Evolutionary conservation across 2,329 filamentous ascomycete species (phyloP).

Genomic region (Penicillium paneum): DNA sequence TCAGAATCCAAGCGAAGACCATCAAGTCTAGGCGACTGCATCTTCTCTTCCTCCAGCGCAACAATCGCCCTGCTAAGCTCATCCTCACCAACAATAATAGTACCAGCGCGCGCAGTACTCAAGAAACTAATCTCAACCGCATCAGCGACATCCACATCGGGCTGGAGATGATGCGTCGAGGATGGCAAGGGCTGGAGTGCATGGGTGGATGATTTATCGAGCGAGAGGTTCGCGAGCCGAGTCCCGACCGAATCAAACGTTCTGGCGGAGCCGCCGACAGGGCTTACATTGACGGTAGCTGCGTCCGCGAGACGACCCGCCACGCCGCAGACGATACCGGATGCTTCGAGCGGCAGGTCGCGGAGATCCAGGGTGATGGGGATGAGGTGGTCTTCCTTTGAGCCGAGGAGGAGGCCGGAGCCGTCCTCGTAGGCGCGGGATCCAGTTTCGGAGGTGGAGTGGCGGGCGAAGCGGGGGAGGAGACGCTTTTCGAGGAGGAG

Average conservation of each 20-base stretch:
- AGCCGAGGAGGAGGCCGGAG: slow-evolving; percentile 71
- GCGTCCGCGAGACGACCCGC: slow-evolving; percentile 77
- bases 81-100: slow-evolving; percentile 76
- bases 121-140: slow-evolving; percentile 81
- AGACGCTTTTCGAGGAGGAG: slow-evolving; percentile 46
- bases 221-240: slow-evolving; percentile 4
- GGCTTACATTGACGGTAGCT: slow-evolving; percentile 44
- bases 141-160: slow-evolving; percentile 32
- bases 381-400: slow-evolving; percentile 65
- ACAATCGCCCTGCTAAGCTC: slow-evolving; percentile 71
- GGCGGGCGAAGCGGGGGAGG: slow-evolving; percentile 67
- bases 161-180: slow-evolving; percentile 5
- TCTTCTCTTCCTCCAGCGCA: slow-evolving; percentile 52
- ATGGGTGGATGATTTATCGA: slow-evolving; percentile 3
- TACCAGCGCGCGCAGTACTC: slow-evolving; percentile 82
- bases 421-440: slow-evolving; percentile 27
- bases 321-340: slow-evolving; percentile 92
- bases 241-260: slow-evolving; percentile 18
- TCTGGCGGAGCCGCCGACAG: slow-evolving; percentile 16
- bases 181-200: background rate
- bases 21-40: background rate
- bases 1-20: background rate
- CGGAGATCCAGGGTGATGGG: slow-evolving; percentile 86
- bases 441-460: slow-evolving; percentile 42
- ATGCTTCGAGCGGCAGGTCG: slow-evolving; percentile 78